Conservation (phyloP, 176 grass and related monocot genomes). For the Miscanthus lutarioriparius region DNA sequence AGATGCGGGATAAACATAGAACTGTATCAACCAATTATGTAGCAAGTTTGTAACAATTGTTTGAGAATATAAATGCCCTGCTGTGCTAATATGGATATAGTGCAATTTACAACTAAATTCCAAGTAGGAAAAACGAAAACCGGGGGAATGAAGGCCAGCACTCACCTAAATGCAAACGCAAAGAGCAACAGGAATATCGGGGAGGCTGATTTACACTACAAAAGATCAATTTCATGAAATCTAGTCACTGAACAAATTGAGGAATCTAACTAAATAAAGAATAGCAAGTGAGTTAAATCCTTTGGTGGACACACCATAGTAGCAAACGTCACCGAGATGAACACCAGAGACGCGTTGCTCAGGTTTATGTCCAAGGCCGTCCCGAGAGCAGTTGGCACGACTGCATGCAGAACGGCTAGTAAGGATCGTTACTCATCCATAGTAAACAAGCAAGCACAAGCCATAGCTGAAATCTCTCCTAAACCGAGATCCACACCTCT, state of each 20-base stretch:
- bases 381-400: constrained; percentile 92
- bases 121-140: constrained; percentile 5
- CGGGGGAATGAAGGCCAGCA: not conserved
- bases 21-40: not conserved
- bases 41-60: not conserved
- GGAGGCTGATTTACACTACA: constrained; percentile 99
- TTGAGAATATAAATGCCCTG: not conserved
- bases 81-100: not conserved
- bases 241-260: constrained; percentile 15
- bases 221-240: constrained; percentile 35
- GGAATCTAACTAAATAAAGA: not conserved
- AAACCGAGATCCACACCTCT: constrained; percentile 54
- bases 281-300: not conserved
- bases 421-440: not conserved
- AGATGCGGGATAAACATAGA: not conserved
- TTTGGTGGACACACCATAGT: constrained; percentile 74
- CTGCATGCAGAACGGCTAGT: constrained; percentile 66
- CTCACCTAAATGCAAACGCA: constrained; percentile 98
- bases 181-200: constrained; percentile 96
- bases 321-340: constrained; percentile 96
- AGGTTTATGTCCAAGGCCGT: constrained; percentile 98
- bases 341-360: constrained; percentile 97
- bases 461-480: too few relatives aligned
- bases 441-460: not conserved
- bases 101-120: constrained; percentile 1